Evolutionary conservation across 202 grass and related monocot species (phyloP).

Genomic region (Digitaria exilis): DNA sequence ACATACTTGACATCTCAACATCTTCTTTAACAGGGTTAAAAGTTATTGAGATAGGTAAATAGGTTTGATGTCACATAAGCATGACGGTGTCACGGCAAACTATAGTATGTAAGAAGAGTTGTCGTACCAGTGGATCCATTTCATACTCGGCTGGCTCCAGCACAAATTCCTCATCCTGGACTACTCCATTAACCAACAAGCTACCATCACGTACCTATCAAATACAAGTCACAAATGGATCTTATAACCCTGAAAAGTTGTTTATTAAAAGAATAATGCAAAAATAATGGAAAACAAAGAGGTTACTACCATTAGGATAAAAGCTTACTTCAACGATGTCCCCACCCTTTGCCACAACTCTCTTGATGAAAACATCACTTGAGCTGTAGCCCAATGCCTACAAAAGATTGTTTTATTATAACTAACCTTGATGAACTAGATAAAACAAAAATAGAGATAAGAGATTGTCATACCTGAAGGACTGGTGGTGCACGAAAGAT

Average conservation of each 20-base stretch:
- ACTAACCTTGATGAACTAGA: slow-evolving; percentile 17
- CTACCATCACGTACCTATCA: slow-evolving; percentile 71
- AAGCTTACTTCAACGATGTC: slow-evolving; percentile 92
- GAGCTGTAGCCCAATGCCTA: slow-evolving; percentile 80
- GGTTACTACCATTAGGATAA: slow-evolving; percentile 55
- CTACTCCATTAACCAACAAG: slow-evolving; percentile 77
- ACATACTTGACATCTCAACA: neutral
- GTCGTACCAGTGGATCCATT: slow-evolving; percentile 74
- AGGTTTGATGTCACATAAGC: slow-evolving; percentile 15
- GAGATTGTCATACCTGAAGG: slow-evolving; percentile 62
- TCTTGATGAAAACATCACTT: slow-evolving; percentile 95
- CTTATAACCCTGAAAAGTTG: neutral
- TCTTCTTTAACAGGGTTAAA: neutral
- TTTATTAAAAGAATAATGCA: neutral
- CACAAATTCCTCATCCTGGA: slow-evolving; percentile 85
- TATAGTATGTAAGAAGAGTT: slow-evolving; percentile 10
- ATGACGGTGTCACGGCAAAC: neutral
- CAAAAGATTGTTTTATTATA: slow-evolving; percentile 12
- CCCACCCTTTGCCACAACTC: slow-evolving; percentile 87
- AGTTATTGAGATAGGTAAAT: neutral
- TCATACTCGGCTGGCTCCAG: slow-evolving; percentile 76
- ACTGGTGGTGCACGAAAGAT: slow-evolving; percentile 74
- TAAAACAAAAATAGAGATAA: neutral
- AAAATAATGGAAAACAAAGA: slow-evolving; percentile 20
- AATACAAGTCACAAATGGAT: neutral